These are phyloP conservation scores for Ceratobasidium sp. DNA, from an alignment of 1,284 basidiomycete genomes.

Conservation along the genomic window DNA sequence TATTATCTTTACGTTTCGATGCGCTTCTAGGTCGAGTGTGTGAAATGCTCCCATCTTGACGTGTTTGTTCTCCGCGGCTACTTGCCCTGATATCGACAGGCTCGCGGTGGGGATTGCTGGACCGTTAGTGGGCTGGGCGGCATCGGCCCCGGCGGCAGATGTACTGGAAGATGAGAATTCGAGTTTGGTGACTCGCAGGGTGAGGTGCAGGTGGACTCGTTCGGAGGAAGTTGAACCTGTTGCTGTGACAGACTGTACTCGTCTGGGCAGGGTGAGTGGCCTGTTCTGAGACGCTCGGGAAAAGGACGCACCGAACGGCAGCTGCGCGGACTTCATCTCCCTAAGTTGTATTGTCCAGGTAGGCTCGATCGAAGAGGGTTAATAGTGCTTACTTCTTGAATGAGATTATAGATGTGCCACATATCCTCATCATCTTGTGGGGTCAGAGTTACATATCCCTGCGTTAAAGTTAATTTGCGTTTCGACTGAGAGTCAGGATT, in stretches of 20 bases:
- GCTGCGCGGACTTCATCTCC: constrained; percentile 92
- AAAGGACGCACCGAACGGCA: constrained; percentile 76
- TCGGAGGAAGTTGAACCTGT: constrained; percentile 96
- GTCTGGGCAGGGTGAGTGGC: constrained; percentile 60
- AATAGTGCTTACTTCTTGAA: constrained; percentile 71
- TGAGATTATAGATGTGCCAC: constrained; percentile 99
- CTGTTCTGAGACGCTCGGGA: background rate
- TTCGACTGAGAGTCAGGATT: background rate
- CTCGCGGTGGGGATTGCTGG: constrained; percentile 65
- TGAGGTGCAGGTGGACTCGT: constrained; percentile 87
- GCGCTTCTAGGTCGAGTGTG: constrained; percentile 93
- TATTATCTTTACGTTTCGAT: constrained; percentile 92
- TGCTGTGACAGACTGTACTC: constrained; percentile 77
- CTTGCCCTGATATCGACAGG: constrained; percentile 89
- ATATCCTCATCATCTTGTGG: constrained; percentile 98
- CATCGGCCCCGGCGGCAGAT: constrained; percentile 60
- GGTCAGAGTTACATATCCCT: constrained; percentile 92
- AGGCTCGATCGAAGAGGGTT: constrained; percentile 8
- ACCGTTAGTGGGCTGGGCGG: constrained; percentile 51
- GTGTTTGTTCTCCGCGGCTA: constrained; percentile 90
- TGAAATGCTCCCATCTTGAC: constrained; percentile 97
- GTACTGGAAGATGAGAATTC: constrained; percentile 76
- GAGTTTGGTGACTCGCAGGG: constrained; percentile 79
- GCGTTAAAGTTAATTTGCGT: constrained; percentile 36
- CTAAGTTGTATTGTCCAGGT: constrained; percentile 53